Base-by-base conservation (phyloP, 176 grass and related monocot genomes). In the Hordeum marinum region DNA sequence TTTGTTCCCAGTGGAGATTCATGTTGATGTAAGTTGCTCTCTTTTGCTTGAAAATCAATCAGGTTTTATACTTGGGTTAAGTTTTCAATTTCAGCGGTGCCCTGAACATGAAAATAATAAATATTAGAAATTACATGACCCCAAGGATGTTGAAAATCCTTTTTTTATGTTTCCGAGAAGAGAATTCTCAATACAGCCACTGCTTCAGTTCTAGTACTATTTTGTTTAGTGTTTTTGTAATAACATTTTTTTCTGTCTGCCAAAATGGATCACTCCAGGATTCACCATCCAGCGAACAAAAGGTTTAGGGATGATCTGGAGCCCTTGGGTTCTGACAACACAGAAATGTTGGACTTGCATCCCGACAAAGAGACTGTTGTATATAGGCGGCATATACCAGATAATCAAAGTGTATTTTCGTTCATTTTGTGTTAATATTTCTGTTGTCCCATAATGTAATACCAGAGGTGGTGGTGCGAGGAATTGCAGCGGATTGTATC, bases 1-100 rank as follows among this genome's bases (percentile, higher is more conserved):
- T 87, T 85, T 96, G 77, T 93, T 99, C 84, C 90, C 86, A 58
- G 90, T 99, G 83, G 93, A 99, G 76, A 84, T 99, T 84, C 94
- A 92, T 86, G 91, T 90, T 87, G 91, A 99, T 78, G 96, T 99
- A 83, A 92, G 96, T 92, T 87, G 8, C 31, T 80, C 35, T 58
- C 75, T 77, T 80, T 83, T 80, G 35, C 57, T 66, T 80, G 42
- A 64, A 23, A 62, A 48, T 48, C 27, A 75, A 24, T 63, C 39
- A 46, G 54, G 39, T 52, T 35, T 21, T 25, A 63, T 63, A 40
- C 50, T 63, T 77, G 68, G 27, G 20, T 1, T 61, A 12, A 76
- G 50, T 69, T 82, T 80, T 61, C 12, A 68, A 32, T 69, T 82
- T 80, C 66, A 62, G 13, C 20, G 1, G 35, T 60, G 35, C 26